Conservation (phyloP, 2,329 filamentous ascomycete genomes). For the Fusarium duplospermum region DNA sequence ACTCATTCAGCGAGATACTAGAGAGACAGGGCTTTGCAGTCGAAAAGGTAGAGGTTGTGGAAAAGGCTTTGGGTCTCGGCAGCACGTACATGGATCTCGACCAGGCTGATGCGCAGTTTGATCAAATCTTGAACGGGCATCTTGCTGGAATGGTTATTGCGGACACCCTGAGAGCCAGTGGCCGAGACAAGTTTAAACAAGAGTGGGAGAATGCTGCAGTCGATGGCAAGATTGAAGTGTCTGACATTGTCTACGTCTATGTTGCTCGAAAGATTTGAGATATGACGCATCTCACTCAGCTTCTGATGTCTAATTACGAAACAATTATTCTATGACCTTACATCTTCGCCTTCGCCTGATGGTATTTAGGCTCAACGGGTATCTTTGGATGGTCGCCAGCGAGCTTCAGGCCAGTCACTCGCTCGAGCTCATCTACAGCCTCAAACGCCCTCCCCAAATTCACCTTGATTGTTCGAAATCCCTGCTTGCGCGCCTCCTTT, state of each 20-base stretch:
- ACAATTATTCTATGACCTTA: constrained; percentile 6
- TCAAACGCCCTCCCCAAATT: constrained; percentile 80
- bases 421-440: constrained; percentile 85
- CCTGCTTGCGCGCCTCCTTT: constrained; percentile 78
- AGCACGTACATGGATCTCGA: constrained; percentile 37
- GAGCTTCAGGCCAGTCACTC: constrained; percentile 75
- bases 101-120: constrained; percentile 46
- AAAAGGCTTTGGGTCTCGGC: constrained; percentile 42
- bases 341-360: constrained; percentile 56
- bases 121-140: constrained; percentile 35
- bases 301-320: neutral
- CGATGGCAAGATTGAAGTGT: constrained; percentile 44
- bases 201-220: constrained; percentile 47
- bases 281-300: too few relatives aligned
- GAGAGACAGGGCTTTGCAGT: constrained; percentile 44
- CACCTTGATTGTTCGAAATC: constrained; percentile 89
- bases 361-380: constrained; percentile 55
- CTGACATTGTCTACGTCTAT: constrained; percentile 47
- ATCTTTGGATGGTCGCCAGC: constrained; percentile 65
- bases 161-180: constrained; percentile 39
- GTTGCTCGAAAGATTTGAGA: constrained; percentile 39
- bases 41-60: constrained; percentile 41
- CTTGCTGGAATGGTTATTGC: constrained; percentile 30
- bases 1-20: constrained; percentile 45
- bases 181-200: constrained; percentile 43